Percentiles rank a stretch among this genome's conserved stretches.
These are phyloP conservation scores for Calendula officinalis DNA, from an alignment of 129 eudicot species.

Conservation along the genomic window DNA sequence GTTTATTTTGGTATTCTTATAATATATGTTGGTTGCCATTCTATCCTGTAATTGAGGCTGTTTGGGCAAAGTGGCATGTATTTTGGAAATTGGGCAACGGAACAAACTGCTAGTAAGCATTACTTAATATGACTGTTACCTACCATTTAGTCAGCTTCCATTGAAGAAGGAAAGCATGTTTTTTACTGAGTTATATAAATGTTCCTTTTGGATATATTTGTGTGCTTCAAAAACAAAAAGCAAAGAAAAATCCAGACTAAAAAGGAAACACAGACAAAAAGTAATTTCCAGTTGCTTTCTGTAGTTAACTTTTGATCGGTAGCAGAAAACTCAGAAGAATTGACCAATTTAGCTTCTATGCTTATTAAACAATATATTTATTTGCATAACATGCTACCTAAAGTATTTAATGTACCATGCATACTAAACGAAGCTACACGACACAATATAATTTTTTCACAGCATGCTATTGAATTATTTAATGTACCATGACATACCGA, in stretches of 20 bases:
- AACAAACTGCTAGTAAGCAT: conserved; percentile 1
- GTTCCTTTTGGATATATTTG: neutral
- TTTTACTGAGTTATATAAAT: conserved; percentile 2
- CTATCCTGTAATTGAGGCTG: neutral
- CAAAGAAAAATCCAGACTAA: neutral
- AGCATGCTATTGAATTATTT: neutral
- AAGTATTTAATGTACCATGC: too few species aligned
- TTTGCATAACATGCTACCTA: neutral
- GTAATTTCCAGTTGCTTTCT: neutral
- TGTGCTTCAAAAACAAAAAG: neutral
- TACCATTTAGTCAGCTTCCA: neutral
- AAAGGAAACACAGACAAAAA: neutral
- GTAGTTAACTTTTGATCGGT: neutral
- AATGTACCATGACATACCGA: neutral
- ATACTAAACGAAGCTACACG: too few species aligned
- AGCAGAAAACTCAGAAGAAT: neutral
- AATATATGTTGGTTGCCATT: neutral
- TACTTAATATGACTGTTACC: neutral
- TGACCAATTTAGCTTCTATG: neutral
- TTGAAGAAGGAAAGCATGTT: neutral
- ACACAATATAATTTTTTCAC: too few species aligned
- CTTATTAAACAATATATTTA: neutral
- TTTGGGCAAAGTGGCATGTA: neutral
- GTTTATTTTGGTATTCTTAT: neutral
- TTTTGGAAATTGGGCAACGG: neutral